phyloP scores from a whole-genome alignment of 345 rosid genomes.

The Populus pruinosa region DNA sequence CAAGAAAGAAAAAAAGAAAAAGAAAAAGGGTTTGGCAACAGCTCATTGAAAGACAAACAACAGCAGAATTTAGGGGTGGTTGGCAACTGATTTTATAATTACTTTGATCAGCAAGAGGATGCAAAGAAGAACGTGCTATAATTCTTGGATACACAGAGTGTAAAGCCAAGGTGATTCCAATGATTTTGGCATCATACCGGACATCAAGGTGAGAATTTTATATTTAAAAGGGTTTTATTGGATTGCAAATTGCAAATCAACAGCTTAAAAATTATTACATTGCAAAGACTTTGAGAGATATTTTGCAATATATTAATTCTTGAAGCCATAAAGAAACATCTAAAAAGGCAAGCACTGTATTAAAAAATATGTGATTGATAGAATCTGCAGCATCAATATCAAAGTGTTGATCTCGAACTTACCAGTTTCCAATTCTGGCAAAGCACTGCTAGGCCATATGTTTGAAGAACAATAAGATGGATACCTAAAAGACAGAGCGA shows the following conservation, averaged over 20 bases:
- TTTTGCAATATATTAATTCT: neutral
- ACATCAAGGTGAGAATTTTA: neutral
- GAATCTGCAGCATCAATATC: neutral
- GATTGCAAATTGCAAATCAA: neutral
- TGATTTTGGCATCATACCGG: neutral
- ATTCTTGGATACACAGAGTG: no score
- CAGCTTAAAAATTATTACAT: neutral
- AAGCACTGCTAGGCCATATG: slow-evolving; percentile 69
- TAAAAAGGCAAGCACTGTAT: neutral
- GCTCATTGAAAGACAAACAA: no score
- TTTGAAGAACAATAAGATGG: slow-evolving; percentile 86
- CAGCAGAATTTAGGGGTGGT: no score
- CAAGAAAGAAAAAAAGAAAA: no score
- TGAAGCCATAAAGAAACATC: neutral
- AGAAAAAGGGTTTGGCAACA: no score
- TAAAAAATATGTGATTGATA: neutral
- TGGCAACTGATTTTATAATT: no score
- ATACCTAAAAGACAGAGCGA: slow-evolving; percentile 50
- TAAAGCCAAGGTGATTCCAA: no score
- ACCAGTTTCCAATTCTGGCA: slow-evolving; percentile 90
- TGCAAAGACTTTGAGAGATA: neutral
- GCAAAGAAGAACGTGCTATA: no score
- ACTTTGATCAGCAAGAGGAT: no score
- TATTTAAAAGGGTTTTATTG: neutral
- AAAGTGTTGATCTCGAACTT: slow-evolving; percentile 12